Base-by-base conservation (phyloP, 1,139 yeast species). In the Candida gigantensis region DNA sequence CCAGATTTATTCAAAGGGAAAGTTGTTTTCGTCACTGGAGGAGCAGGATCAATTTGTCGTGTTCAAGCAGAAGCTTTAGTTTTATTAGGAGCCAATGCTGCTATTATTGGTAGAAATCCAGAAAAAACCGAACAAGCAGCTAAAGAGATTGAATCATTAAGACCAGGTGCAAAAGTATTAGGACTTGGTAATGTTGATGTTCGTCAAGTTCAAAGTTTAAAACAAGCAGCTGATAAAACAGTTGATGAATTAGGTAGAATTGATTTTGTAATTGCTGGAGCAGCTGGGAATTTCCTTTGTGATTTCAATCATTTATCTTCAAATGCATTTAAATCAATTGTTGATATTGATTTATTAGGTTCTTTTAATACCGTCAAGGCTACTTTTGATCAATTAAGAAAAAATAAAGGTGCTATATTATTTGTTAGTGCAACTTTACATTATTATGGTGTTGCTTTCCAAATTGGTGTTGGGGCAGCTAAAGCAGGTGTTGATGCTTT, bases 401-500 rank as follows among this genome's bases (percentile, higher is more conserved):
- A 75, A 55, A 77, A 77, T 51, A 81, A 80, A 57, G 97, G 97
- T 21, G 60, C 79, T 2, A 72, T 86, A 19, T 48, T 90, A n/a
- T 88, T 90, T 50, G 85, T 90, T 11, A 78, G 90, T 39, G 95
- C 97, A 1, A 89, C 97, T 1, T 72, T 90, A 40, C 97, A 90
- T 58, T 87, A 86, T 60, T 77, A 81, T 51, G 97, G 97, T n/a
- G 78, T 85, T 6, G 96, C 96, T 6, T 79, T 84, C 65, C 97
- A 90, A 62, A 52, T 78, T 2, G 97, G 90, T 51, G 96, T 88
- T 2, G 84, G 92, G 3, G 96, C 97, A 0, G 97, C 97, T 5
- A 90, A 90, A 64, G 96, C 97, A 1, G 97, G 96, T 23, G 77
- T 90, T 28, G 97, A 90, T 58, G 95, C 97, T 1, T 67, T 90